Percentiles rank a stretch among this genome's conserved stretches.
Conservation (phyloP, 2,329 filamentous ascomycete genomes). For the Colletotrichum cordylinicola region DNA sequence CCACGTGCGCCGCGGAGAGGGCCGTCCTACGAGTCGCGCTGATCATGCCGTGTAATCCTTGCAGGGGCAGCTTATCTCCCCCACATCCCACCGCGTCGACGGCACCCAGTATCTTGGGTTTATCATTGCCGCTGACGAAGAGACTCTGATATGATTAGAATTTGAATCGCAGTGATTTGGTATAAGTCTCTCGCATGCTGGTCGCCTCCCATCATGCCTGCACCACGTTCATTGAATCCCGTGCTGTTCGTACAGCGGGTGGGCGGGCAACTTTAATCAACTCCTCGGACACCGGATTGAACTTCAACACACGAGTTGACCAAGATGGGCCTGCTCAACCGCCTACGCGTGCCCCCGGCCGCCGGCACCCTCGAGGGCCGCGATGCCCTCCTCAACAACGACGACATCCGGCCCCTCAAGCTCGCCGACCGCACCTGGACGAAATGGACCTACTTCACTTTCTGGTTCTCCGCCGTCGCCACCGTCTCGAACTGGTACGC, state of each 20-base stretch:
- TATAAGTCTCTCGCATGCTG: not conserved
- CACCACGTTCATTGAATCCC: not conserved
- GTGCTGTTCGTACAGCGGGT: not conserved
- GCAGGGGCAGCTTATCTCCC: slow-evolving; percentile 14
- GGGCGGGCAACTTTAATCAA: not conserved
- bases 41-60: not conserved
- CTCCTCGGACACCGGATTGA: too few species aligned
- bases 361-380: slow-evolving; percentile 21
- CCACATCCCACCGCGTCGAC: not conserved
- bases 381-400: slow-evolving; percentile 41
- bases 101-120: not conserved
- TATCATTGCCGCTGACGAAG: not conserved
- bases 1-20: not conserved
- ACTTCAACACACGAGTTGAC: not conserved
- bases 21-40: not conserved
- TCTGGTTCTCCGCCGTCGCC: slow-evolving; percentile 47
- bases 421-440: slow-evolving; percentile 46
- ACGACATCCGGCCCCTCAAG: slow-evolving; percentile 44
- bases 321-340: slow-evolving; percentile 11
- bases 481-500: slow-evolving; percentile 45
- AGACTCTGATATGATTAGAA: not conserved
- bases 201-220: not conserved
- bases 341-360: slow-evolving; percentile 6
- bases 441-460: slow-evolving; percentile 42
- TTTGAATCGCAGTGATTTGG: not conserved